Evolutionary conservation across 805 yeast species (phyloP).

Genomic region (Pichia nakasei): DNA sequence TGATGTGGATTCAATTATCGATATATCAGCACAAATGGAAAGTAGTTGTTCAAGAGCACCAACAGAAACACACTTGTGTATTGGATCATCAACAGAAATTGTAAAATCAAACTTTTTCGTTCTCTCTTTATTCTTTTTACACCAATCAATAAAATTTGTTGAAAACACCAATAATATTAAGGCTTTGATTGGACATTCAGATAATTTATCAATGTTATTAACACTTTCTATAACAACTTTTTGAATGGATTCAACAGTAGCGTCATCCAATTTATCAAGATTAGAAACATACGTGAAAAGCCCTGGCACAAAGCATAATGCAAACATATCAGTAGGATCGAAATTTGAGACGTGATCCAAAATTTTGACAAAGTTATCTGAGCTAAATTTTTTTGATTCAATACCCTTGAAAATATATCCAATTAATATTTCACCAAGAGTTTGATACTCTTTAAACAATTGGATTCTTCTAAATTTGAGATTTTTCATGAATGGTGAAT

Average conservation of each 20-base stretch:
- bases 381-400: slow-evolving; percentile 23
- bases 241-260: slow-evolving; percentile 32
- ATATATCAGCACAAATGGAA: slow-evolving; percentile 51
- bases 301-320: slow-evolving; percentile 57
- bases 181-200: slow-evolving; percentile 40
- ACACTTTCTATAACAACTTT: slow-evolving; percentile 28
- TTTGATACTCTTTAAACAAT: slow-evolving; percentile 59
- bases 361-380: slow-evolving; percentile 30
- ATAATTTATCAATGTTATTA: slow-evolving; percentile 32
- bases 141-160: slow-evolving; percentile 58
- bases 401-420: slow-evolving; percentile 34
- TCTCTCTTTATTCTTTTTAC: slow-evolving; percentile 40
- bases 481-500: slow-evolving; percentile 36
- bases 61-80: slow-evolving; percentile 46
- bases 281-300: slow-evolving; percentile 37
- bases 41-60: slow-evolving; percentile 69
- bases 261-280: slow-evolving; percentile 28
- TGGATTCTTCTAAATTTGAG: slow-evolving; percentile 54
- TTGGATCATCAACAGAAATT: slow-evolving; percentile 42
- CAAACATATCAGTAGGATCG: slow-evolving; percentile 52
- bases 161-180: slow-evolving; percentile 43
- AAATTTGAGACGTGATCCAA: slow-evolving; percentile 39
- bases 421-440: slow-evolving; percentile 54
- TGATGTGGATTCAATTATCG: slow-evolving; percentile 12
- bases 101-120: slow-evolving; percentile 40